These are phyloP conservation scores for Dipodascus albidus DNA, from an alignment of 805 yeast genomes.

Conservation along the genomic window DNA sequence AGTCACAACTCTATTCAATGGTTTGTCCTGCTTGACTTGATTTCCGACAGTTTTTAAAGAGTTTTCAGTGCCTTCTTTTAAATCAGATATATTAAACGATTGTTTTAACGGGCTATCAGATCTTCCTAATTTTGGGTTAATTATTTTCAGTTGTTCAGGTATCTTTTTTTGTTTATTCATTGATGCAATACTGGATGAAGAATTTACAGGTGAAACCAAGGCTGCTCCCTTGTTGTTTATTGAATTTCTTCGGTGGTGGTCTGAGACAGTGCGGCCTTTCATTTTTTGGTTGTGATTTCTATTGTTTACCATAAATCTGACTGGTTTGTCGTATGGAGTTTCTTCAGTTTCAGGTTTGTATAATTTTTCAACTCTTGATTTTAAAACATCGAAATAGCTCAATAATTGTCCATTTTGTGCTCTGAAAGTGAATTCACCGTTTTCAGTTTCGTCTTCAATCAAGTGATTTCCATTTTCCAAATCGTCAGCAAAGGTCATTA, in stretches of 20 bases:
- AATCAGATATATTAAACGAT: background rate
- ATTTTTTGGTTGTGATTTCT: background rate
- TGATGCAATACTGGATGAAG: background rate
- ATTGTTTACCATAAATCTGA: background rate
- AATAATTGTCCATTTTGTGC: constrained; percentile 67
- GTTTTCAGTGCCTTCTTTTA: background rate
- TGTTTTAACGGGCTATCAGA: background rate
- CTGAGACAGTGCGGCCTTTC: background rate
- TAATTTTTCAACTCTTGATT: constrained; percentile 30
- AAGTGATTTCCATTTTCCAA: constrained; percentile 74
- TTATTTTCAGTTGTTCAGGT: background rate
- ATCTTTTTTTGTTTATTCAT: no score
- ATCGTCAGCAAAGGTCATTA: constrained; percentile 74
- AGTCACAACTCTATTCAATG: background rate
- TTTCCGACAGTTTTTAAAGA: background rate
- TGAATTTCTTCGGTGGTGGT: background rate
- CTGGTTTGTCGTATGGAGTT: background rate
- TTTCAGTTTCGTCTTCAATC: constrained; percentile 54
- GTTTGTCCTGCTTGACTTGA: background rate
- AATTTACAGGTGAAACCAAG: background rate
- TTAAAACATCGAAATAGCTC: constrained; percentile 47
- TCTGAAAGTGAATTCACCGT: constrained; percentile 37
- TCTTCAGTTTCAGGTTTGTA: background rate
- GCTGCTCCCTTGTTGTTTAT: background rate
- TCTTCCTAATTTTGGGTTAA: background rate